Evolutionary conservation across 805 yeast genomes (phyloP).

Genomic region (Hanseniaspora osmophila): DNA sequence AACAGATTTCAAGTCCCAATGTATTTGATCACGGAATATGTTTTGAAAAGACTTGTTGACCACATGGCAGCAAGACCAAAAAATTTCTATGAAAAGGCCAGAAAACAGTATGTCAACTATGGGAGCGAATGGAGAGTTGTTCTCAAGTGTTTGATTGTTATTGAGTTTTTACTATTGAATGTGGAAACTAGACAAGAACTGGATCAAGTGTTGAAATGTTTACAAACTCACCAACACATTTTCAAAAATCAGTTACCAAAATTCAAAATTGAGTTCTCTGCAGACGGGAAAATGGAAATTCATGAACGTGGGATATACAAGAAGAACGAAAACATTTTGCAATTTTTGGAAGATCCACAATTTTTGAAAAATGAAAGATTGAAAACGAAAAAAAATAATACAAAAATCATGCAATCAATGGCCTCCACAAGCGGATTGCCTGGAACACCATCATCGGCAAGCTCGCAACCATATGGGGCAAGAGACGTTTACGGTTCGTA

Average conservation of each 20-base stretch:
- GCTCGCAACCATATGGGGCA: conserved; percentile 11
- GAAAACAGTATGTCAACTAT: conserved; percentile 26
- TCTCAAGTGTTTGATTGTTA: conserved; percentile 23
- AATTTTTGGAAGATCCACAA: conserved; percentile 17
- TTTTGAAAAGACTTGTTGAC: conserved; percentile 23
- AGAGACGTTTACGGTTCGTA: conserved; percentile 8
- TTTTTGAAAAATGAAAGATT: conserved; percentile 19
- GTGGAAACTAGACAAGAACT: conserved; percentile 21
- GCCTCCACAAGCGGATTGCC: conserved; percentile 1
- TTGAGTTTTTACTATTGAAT: conserved; percentile 23
- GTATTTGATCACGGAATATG: conserved; percentile 23
- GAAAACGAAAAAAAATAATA: conserved; percentile 17
- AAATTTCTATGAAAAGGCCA: conserved; percentile 24
- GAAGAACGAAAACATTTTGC: conserved; percentile 20
- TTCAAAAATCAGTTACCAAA: conserved; percentile 18
- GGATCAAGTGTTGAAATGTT: conserved; percentile 19
- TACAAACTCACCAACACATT: conserved; percentile 21
- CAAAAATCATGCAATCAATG: conserved; percentile 16
- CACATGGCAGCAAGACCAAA: conserved; percentile 24
- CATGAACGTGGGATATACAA: conserved; percentile 25
- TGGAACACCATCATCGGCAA: conserved; percentile 11
- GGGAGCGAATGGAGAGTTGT: conserved; percentile 30
- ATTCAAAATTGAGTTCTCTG: conserved; percentile 20
- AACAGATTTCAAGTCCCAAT: conserved; percentile 19
- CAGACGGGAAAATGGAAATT: conserved; percentile 26